Percentiles rank a stretch among this genome's conserved stretches.
phyloP scores from a whole-genome alignment of 164 flowering plant genomes.

The Magnolia changhungtana region DNA sequence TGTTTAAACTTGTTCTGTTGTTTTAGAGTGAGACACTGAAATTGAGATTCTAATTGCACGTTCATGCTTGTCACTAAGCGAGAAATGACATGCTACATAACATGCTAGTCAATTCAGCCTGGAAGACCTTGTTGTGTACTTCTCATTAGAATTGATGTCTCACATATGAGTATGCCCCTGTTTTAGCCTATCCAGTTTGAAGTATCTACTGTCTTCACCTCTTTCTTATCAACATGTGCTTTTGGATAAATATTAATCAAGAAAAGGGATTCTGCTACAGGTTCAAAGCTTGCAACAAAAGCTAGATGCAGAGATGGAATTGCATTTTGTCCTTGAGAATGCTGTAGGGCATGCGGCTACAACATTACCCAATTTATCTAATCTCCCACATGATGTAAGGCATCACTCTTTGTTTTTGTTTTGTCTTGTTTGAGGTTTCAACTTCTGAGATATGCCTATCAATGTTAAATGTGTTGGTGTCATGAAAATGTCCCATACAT shows the following conservation, averaged over 20 bases:
- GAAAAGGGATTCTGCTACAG: conserved; percentile 21
- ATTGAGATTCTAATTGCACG: too few relatives aligned
- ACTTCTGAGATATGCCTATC: background rate
- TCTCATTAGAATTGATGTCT: background rate
- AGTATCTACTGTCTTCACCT: background rate
- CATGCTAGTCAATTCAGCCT: background rate
- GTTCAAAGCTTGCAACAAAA: conserved; percentile 46
- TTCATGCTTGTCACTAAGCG: background rate
- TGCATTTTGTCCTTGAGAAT: conserved; percentile 48
- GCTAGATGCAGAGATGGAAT: conserved; percentile 54
- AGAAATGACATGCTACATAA: background rate
- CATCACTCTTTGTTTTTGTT: background rate
- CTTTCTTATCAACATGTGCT: background rate
- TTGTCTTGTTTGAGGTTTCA: background rate
- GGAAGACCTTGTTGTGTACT: background rate
- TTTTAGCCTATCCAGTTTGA: background rate
- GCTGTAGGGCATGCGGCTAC: conserved; percentile 37
- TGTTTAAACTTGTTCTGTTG: too few relatives aligned
- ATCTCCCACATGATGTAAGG: conserved; percentile 48
- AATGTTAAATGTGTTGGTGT: background rate
- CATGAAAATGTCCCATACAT: background rate
- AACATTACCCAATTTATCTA: conserved; percentile 29
- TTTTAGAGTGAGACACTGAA: too few relatives aligned
- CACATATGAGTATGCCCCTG: background rate
- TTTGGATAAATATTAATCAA: background rate